Conservation (phyloP, 768 basidiomycete species). For the Paxillus involutus region DNA sequence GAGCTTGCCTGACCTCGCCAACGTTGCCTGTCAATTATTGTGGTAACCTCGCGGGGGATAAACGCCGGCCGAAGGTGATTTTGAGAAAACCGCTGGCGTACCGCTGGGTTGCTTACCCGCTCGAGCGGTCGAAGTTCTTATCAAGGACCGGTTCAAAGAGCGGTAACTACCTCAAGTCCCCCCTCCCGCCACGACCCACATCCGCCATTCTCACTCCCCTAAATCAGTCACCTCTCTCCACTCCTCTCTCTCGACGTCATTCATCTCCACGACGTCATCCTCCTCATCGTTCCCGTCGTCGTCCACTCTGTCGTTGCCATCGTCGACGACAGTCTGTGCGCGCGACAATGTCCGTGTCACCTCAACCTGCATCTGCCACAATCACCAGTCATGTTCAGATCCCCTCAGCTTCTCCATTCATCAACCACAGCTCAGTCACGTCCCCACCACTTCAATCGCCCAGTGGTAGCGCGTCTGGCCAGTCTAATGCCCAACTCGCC, state of each 20-base stretch:
- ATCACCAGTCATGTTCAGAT: background rate
- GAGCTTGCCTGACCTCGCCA: slow-evolving; percentile 27
- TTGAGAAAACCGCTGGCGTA: slow-evolving; percentile 14
- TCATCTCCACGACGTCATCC: slow-evolving; percentile 5
- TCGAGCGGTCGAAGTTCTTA: slow-evolving; percentile 7
- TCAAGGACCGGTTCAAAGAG: slow-evolving; percentile 5
- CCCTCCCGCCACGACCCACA: background rate
- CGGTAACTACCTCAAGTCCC: background rate
- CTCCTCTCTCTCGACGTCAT: background rate
- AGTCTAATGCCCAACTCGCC: slow-evolving; percentile 55
- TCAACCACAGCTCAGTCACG: background rate
- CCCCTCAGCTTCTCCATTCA: background rate
- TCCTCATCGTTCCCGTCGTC: too few species aligned
- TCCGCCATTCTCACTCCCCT: background rate
- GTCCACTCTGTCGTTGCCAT: background rate
- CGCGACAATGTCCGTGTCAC: slow-evolving; percentile 18
- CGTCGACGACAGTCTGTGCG: background rate
- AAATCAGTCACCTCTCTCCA: background rate
- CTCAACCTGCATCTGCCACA: slow-evolving; percentile 11
- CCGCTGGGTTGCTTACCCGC: slow-evolving; percentile 12
- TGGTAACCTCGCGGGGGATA: slow-evolving; percentile 19
- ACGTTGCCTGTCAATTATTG: slow-evolving; percentile 27
- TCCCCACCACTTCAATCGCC: slow-evolving; percentile 17
- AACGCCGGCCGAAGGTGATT: slow-evolving; percentile 25
- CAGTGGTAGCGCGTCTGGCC: slow-evolving; percentile 12